Base-by-base conservation (phyloP, 1,284 basidiomycete genomes). In the Cutaneotrichosporon dermatis region DNA sequence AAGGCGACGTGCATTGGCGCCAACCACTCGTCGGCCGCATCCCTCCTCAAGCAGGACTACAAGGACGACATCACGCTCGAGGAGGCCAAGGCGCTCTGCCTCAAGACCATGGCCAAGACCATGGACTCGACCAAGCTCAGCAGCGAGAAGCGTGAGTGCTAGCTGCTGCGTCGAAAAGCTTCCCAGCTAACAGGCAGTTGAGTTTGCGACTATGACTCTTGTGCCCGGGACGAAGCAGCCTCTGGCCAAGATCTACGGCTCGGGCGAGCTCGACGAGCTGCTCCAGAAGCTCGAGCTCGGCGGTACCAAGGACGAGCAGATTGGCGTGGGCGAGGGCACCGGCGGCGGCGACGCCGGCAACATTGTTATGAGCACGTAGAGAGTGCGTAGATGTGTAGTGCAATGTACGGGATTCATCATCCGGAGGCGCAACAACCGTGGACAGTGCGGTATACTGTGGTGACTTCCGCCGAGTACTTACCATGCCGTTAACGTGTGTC, bases 71-170 rank as follows among this genome's bases (percentile, higher is more conserved):
- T 98, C 60, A 81, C 83, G 13, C 83, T 96, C 44, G 89, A 93
- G 71, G 92, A 93, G 57, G 94, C 93, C n/a, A 88, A 95, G 71
- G 87, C 85, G 34, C 82, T 99, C 43, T 92, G 92, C 52, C 83
- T 97, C 68, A 89, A 88, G 80, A 90, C 93, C 55, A 92, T 99
- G 88, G 94, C 92, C 83, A 99, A 98, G 85, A 98, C 95, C 51
- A 97, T 99, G 94, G 95, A 99, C 76, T 93, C 92, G 66, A 98
- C 95, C 36, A 94, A 91, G 54, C 79, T 99, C 63, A 89, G 92
- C 54, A 93, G 90, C 74, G 93, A 97, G 80, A 96, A 95, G 78
- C 80, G 93, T 95, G 66, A 74, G 90, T 83, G 37, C 25, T 25
- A 12, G 4, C 33, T 25, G 12, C 33, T 6, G 33, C 11, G 15